phyloP scores from a whole-genome alignment of 148 eudicot species.

The Gaultheria prostrata region DNA sequence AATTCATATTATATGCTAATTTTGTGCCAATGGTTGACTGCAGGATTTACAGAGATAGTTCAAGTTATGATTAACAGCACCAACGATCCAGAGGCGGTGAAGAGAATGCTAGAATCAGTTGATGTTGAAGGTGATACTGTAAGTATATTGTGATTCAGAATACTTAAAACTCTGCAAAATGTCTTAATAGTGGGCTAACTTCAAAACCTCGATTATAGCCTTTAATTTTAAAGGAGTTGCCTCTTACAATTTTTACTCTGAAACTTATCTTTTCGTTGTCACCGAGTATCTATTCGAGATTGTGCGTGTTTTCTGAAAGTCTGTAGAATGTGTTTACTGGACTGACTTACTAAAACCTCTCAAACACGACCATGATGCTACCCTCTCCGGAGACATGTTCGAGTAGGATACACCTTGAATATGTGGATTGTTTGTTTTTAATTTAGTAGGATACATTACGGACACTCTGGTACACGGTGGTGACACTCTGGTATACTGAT shows the following conservation, averaged over 20 bases:
- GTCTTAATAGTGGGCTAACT: neutral
- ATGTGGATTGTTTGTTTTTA: neutral
- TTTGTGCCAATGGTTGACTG: slow-evolving; percentile 8
- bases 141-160: slow-evolving; percentile 28
- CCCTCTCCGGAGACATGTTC: neutral
- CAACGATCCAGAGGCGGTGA: slow-evolving; percentile 41
- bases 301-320: neutral
- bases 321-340: neutral
- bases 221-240: neutral
- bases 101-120: slow-evolving; percentile 76
- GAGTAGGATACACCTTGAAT: neutral
- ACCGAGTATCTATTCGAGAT: neutral
- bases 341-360: neutral
- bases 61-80: slow-evolving; percentile 54
- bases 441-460: neutral
- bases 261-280: neutral
- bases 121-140: slow-evolving; percentile 97
- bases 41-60: slow-evolving; percentile 76
- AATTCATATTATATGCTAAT: slow-evolving; percentile 2
- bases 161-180: neutral
- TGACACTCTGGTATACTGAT: neutral
- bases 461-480: neutral
- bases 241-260: neutral
- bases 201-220: neutral
- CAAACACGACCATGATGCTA: neutral